Evolutionary conservation across 257 asterid species (phyloP).

Genomic region (Datura wrightii): DNA sequence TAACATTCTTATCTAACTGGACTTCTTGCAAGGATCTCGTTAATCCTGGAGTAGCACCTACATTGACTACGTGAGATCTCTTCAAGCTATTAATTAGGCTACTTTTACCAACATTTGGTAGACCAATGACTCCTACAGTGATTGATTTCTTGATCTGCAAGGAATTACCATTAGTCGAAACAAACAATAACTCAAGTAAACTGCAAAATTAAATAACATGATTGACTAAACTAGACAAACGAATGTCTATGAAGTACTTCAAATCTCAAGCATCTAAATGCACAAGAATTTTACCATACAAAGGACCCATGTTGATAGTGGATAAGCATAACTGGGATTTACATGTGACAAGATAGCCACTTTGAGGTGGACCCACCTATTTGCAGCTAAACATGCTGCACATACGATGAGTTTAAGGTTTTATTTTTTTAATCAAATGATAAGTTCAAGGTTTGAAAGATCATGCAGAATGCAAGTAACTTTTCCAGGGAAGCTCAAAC

Average conservation of each 20-base stretch:
- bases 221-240: not conserved
- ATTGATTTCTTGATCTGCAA: slow-evolving; percentile 88
- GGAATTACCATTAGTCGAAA: not conserved
- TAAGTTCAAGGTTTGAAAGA: not conserved
- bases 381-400: not conserved
- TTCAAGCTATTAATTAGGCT: slow-evolving; percentile 92
- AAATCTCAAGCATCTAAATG: not conserved
- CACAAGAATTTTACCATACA: not conserved
- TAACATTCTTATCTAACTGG: slow-evolving; percentile 83
- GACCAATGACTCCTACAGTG: slow-evolving; percentile 91
- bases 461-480: not conserved
- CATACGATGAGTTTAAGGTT: not conserved
- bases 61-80: slow-evolving; percentile 86
- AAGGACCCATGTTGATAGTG: not conserved
- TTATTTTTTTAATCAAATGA: not conserved
- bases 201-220: not conserved
- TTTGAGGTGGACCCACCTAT: not conserved
- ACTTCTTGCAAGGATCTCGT: slow-evolving; percentile 96
- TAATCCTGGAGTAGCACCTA: slow-evolving; percentile 94
- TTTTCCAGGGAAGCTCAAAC: not conserved
- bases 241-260: not conserved
- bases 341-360: not conserved
- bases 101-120: slow-evolving; percentile 98
- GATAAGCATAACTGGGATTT: not conserved
- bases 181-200: not conserved